Base-by-base conservation (phyloP, 768 basidiomycete genomes). In the Agaricus bisporus region DNA sequence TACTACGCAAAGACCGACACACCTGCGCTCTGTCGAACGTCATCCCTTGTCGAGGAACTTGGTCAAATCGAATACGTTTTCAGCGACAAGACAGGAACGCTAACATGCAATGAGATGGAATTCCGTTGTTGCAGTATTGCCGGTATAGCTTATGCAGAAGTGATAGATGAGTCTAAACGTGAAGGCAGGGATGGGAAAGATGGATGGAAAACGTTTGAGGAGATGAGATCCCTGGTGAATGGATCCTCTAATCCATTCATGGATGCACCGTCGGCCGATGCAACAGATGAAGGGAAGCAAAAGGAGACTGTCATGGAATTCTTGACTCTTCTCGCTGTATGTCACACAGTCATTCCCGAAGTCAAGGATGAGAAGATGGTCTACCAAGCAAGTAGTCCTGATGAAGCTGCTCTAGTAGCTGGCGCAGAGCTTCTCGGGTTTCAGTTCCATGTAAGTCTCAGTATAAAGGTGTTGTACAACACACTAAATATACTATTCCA, bases 61-160 rank as follows among this genome's bases (percentile, higher is more conserved):
- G 97, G 97, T 0, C 97, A 98, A 67, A 98, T 98, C 56, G 93
- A 95, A 73, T 95, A 91, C 62, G 89, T 95, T 2, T 95, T 95
- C 72, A 91, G 88, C 53, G 91, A 95, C 71, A 95, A 95, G 71
- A 94, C 92, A 1, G 91, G 95, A 6, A 98, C 95, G 0, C 75
- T 98, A 20, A 98, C 95, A 2, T 81, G 95, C 58, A 98, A 98
- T 70, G 93, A 97, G 68, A 98, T 98, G 95, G 95, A 98, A 67
- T 98, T 98, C 67, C 81, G 84, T 22, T 86, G 89, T 64, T 95
- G 88, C 63, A 88, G 84, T 51, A 84, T 98, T 54, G 95, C 81
- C 17, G 97, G 95, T 3, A 78, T 85, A 11, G 88, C 85, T 17
- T 99, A 98, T 68, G 86, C 94, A 1, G 94, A 93, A 56, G 79